Base-by-base conservation (phyloP, 169 alveolate species). In the Cryptosporidium felis region DNA sequence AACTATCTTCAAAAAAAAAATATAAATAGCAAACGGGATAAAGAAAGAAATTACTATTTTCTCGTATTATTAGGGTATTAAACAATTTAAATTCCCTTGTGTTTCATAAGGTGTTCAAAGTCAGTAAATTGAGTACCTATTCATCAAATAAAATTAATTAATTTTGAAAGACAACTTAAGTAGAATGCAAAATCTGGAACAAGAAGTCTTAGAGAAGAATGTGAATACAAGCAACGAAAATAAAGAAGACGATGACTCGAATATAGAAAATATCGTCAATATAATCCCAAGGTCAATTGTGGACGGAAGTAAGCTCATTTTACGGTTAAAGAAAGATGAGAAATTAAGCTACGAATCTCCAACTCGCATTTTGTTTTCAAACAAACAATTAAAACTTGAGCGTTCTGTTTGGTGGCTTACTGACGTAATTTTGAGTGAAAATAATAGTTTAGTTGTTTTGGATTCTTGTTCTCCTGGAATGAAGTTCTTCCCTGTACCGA, bases 391-490 rank as follows among this genome's bases (percentile, higher is more conserved):
- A 14, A 74, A 74, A 14, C 30, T 74, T 28, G 85, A 74, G 28
- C 63, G 67, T 18, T 74, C 85, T 9, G 41, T 74, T 49, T 74
- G 85, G 85, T 74, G 85, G 85, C 58, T 74, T 18, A 74, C 85
- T 3, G 85, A 74, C 36, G 85, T 74, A 28, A 56, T 74, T 36
- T 21, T 74, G 30, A 53, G 38, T 18, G 85, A 74, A 36, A n/a
- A 26, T 5, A 61, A 61, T 30, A 51, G 58, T 34, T 74, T 74
- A 56, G 42, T 74, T 51, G 85, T 74, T 10, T 49, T 74, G 41
- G 85, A 74, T 18, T 74, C 85, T 21, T 49, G 74, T 58, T 49
- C 74, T 3, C 26, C 63, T n/a, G 85, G 67, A 14, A 74, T 74
- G 85, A 49, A 56, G 12, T 74, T 74, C 56, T 74, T 74, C 26